These are phyloP conservation scores for Pleurotus ostreatus DNA, from an alignment of 768 basidiomycete species.

Conservation along the genomic window DNA sequence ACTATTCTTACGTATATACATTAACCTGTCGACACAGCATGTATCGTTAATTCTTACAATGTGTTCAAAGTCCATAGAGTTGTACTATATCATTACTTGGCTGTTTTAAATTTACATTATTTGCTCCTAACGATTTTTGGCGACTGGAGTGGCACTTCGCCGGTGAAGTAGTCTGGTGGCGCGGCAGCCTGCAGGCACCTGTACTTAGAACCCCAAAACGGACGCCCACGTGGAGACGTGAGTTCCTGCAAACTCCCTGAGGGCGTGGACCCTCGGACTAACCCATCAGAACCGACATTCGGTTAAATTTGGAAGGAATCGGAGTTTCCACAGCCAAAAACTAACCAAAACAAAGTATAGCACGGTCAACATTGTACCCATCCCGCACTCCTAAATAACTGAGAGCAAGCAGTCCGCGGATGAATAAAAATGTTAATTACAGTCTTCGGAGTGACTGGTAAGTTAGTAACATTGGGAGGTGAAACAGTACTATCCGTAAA, in stretches of 20 bases:
- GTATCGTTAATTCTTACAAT: slow-evolving; percentile 5
- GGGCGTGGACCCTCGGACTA: slow-evolving; percentile 8
- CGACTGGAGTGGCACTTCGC: no score
- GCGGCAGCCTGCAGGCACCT: slow-evolving; percentile 1
- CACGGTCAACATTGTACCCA: not conserved
- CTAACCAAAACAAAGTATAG: no score
- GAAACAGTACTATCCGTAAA: no score
- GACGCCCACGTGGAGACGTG: slow-evolving; percentile 1
- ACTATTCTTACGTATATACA: slow-evolving; percentile 14
- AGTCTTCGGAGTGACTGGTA: no score
- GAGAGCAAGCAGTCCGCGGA: no score
- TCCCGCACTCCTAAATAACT: not conserved
- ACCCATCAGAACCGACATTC: slow-evolving; percentile 6
- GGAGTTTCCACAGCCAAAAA: not conserved
- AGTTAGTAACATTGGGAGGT: no score
- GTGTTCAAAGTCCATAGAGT: not conserved
- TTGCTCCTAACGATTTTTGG: slow-evolving; percentile 2
- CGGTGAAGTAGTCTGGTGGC: not conserved
- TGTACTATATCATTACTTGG: slow-evolving; percentile 3
- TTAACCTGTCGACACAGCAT: slow-evolving; percentile 8
- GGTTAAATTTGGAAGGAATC: slow-evolving; percentile 3
- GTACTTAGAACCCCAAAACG: slow-evolving; percentile 9
- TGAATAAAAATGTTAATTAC: no score
- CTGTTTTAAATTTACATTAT: slow-evolving; percentile 3
- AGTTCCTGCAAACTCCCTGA: not conserved